Evolutionary conservation across 257 asterid species (phyloP).

Genomic region (Ocimum tenuiflorum): DNA sequence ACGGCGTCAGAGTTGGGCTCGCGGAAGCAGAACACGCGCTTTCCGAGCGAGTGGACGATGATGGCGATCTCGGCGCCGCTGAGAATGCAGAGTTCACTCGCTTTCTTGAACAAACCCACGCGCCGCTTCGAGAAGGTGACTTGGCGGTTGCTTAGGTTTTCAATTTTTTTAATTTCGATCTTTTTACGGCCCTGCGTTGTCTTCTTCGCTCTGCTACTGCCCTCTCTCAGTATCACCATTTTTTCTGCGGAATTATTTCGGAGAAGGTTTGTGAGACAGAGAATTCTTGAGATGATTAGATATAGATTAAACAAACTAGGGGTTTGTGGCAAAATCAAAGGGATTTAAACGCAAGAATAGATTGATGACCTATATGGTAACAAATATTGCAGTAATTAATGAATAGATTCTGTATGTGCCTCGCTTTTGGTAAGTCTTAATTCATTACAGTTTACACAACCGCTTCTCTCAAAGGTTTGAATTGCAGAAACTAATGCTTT

Average conservation of each 20-base stretch:
- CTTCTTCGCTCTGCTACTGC: constrained; percentile 17
- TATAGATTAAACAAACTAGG: too few relatives aligned
- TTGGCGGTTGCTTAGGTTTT: constrained; percentile 27
- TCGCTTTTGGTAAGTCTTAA: neutral
- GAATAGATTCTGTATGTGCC: neutral
- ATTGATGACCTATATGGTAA: neutral
- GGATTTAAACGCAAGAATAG: too few relatives aligned
- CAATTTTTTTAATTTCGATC: constrained; percentile 40
- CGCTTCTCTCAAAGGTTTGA: too few relatives aligned
- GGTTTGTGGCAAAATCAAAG: too few relatives aligned
- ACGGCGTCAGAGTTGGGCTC: constrained; percentile 27
- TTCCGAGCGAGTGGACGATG: constrained; percentile 32
- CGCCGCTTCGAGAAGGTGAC: constrained; percentile 47
- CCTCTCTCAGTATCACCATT: constrained; percentile 16
- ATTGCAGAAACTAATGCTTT: too few relatives aligned
- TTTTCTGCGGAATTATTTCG: neutral
- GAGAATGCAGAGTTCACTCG: constrained; percentile 37
- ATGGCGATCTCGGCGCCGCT: constrained; percentile 33
- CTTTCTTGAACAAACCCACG: constrained; percentile 39
- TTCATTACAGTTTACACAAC: too few relatives aligned
- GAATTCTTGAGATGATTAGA: too few relatives aligned
- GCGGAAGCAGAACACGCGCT: constrained; percentile 33
- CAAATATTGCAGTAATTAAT: neutral
- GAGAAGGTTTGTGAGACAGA: neutral
- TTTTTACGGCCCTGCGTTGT: constrained; percentile 31